phyloP scores from a whole-genome alignment of 345 rosid species.

The Mercurialis annua region DNA sequence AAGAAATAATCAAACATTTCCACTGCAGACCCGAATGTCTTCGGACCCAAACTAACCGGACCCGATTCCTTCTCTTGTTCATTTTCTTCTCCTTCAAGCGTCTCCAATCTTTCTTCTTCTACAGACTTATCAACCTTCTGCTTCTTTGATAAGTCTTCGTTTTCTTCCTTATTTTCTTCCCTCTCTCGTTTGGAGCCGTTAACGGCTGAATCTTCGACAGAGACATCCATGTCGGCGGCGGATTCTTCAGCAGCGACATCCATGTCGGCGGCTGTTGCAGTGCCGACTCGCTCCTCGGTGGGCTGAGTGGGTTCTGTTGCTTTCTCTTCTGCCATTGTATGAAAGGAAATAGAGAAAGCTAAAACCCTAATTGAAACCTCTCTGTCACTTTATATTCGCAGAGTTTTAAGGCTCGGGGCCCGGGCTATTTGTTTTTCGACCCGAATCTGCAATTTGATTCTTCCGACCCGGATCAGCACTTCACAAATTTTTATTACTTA shows the following conservation, averaged over 20 bases:
- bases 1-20: constrained; percentile 75
- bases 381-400: background rate
- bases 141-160: constrained; percentile 47
- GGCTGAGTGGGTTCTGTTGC: constrained; percentile 1
- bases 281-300: constrained; percentile 6
- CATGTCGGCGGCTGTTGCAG: constrained; percentile 1
- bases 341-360: background rate
- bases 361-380: constrained; percentile 11
- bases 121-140: constrained; percentile 39
- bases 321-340: constrained; percentile 17
- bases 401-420: no score
- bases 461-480: no score
- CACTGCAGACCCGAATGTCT: constrained; percentile 65
- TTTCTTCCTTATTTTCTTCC: constrained; percentile 7
- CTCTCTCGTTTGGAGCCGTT: constrained; percentile 18
- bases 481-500: no score
- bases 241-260: no score
- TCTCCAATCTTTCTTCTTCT: constrained; percentile 21
- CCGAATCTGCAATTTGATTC: background rate
- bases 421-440: background rate
- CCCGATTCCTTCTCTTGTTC: constrained; percentile 32
- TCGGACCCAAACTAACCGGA: constrained; percentile 64
- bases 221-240: constrained; percentile 14
- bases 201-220: background rate
- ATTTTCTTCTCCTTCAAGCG: constrained; percentile 3